Evolutionary conservation across 1,284 basidiomycete genomes (phyloP), one percentile per base, ranked within the genome.

Genomic region (Puccinia triticina): DNA sequence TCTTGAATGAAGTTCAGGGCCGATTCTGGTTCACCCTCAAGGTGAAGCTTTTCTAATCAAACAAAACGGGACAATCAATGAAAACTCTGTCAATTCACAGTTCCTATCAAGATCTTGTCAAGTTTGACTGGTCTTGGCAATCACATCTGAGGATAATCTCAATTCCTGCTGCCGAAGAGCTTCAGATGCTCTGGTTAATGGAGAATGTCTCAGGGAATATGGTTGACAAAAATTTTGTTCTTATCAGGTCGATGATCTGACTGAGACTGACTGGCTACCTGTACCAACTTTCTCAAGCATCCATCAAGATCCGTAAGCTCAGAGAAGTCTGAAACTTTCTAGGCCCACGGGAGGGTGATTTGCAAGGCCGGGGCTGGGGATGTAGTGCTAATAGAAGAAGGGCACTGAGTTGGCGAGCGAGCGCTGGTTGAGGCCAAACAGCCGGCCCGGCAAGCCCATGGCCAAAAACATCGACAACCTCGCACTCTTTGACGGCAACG

Each of bases 21-120:
- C 29, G 55, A 46, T 53, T 73, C 37, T 73, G 71, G 46, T 73
- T 73, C 71, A 50, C 71, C 18, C 37, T 73, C 26, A 16, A 40
- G 48, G 48, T 73, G 16, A 50, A 37, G 50, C 55, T 73, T 55
- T 43, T 43, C 48, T 37, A 18, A 23, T 23, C 32, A 11, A 46
- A 73, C 16, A 14, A 21, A 8, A 21, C 14, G 40, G 7, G n/a
- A 21, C 66, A n/a, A 46, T 69, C 40, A 16, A 7, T 23, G 16
- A 50, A 55, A 29, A 55, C 71, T 16, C 29, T 73, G 18, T 2
- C 29, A 29, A 26, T 73, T n/a, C 34, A 55, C 10, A 50, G 71
- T 55, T 50, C 53, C 46, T 73, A 73, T n/a, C 29, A 53, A 73
- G 71, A 73, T 5, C 53, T 73, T 23, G 4, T 73, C 3, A 32